phyloP scores from a whole-genome alignment of 1,139 yeast species.

The Nematodospora anomalae region DNA sequence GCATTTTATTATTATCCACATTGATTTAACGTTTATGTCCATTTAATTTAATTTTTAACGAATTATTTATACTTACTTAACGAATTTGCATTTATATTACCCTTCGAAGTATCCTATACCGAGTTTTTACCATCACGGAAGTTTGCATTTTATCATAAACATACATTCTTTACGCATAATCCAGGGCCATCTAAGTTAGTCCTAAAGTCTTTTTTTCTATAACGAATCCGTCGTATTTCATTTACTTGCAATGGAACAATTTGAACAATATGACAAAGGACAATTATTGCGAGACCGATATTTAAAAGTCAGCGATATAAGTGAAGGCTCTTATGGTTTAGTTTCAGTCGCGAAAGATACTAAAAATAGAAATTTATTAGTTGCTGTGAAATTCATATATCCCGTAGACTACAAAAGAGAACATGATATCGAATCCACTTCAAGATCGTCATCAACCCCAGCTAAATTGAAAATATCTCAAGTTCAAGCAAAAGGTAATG shows the following conservation, averaged over 20 bases:
- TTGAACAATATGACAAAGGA: slow-evolving; percentile 60
- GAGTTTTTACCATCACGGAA: too few species aligned
- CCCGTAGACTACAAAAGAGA: slow-evolving; percentile 41
- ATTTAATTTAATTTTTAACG: not conserved
- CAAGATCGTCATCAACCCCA: slow-evolving; percentile 39
- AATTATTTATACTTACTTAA: not conserved
- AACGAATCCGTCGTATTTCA: not conserved
- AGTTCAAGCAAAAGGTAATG: slow-evolving; percentile 19
- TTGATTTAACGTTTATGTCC: not conserved
- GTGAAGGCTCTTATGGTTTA: slow-evolving; percentile 92
- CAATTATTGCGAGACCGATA: slow-evolving; percentile 63
- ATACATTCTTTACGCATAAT: too few species aligned
- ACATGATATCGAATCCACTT: slow-evolving; percentile 10
- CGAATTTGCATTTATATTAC: not conserved
- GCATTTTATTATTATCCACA: too few species aligned
- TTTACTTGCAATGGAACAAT: slow-evolving; percentile 37
- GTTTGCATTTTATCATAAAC: too few species aligned
- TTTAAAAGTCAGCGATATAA: slow-evolving; percentile 70
- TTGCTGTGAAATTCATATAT: slow-evolving; percentile 82
- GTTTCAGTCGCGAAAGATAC: slow-evolving; percentile 85
- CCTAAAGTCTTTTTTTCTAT: too few species aligned
- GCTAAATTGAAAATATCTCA: slow-evolving; percentile 31
- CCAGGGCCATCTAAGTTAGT: too few species aligned
- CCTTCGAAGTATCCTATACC: too few species aligned
- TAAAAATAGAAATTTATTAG: slow-evolving; percentile 49